Conservation (phyloP, 2,329 filamentous ascomycete genomes). For the Orbilia ellipsospora region DNA sequence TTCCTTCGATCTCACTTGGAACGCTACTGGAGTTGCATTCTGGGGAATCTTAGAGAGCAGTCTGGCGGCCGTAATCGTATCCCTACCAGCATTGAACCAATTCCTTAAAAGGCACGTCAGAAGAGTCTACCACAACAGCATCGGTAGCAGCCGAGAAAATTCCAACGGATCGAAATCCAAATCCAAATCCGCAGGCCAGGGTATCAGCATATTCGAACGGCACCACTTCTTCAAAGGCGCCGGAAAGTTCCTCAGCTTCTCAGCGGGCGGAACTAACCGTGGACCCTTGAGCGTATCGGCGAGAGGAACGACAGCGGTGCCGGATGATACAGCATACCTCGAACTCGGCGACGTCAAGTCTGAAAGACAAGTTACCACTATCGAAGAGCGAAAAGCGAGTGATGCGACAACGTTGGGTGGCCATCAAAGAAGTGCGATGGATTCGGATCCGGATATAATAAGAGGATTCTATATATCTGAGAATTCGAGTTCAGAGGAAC, state of each 20-base stretch:
- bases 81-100: constrained; percentile 33
- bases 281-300: constrained; percentile 7
- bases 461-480: constrained; percentile 17
- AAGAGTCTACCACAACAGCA: constrained; percentile 8
- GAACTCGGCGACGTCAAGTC: constrained; percentile 16
- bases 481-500: not conserved
- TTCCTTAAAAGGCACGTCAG: constrained; percentile 13
- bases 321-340: constrained; percentile 9
- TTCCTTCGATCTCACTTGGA: constrained; percentile 40
- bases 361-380: constrained; percentile 14
- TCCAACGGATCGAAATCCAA: not conserved
- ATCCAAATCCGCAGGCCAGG: constrained; percentile 14
- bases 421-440: constrained; percentile 6
- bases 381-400: constrained; percentile 24
- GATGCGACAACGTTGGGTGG: not conserved
- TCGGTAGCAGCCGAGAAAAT: not conserved
- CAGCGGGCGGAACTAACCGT: constrained; percentile 7
- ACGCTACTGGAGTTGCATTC: constrained; percentile 29
- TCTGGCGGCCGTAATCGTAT: constrained; percentile 29
- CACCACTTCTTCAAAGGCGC: constrained; percentile 7
- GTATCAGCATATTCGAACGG: constrained; percentile 40
- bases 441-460: constrained; percentile 23
- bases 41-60: constrained; percentile 41
- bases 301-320: constrained; percentile 10
- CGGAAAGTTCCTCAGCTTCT: constrained; percentile 33